These are phyloP conservation scores for Pterocarpus santalinus DNA, from an alignment of 306 rosid genomes.

Conservation along the genomic window DNA sequence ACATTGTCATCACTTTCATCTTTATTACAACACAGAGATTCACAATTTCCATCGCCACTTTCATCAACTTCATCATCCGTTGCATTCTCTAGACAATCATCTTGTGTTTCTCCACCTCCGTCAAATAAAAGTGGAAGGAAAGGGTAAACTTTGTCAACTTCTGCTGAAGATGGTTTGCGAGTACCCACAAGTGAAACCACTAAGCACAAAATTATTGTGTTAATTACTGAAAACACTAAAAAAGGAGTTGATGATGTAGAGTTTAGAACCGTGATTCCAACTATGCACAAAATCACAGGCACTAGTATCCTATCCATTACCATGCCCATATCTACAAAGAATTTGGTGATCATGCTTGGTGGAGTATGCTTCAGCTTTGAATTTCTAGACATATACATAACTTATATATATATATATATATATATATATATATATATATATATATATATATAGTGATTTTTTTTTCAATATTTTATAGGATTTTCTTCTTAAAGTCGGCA, in stretches of 20 bases:
- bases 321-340: conserved; percentile 30
- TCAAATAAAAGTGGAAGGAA: conserved; percentile 16
- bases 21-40: conserved; percentile 11
- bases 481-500: not conserved
- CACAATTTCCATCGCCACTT: conserved; percentile 18
- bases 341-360: conserved; percentile 1
- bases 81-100: not conserved
- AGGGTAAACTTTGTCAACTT: conserved; percentile 12
- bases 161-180: conserved; percentile 20
- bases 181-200: conserved; percentile 23
- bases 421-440: not conserved
- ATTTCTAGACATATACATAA: not conserved
- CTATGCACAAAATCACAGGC: conserved; percentile 31
- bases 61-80: conserved; percentile 19
- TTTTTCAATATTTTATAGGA: conserved; percentile 1
- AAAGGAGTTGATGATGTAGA: conserved; percentile 43
- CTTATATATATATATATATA: not conserved
- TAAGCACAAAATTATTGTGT: conserved; percentile 42
- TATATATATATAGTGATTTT: not conserved
- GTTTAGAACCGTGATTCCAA: conserved; percentile 15
- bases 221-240: conserved; percentile 47
- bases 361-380: not conserved
- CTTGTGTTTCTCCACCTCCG: conserved; percentile 1
- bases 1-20: conserved; percentile 19
- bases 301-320: conserved; percentile 32